Evolutionary conservation across 305 asterid species (phyloP).

Genomic region (Striga hermonthica): DNA sequence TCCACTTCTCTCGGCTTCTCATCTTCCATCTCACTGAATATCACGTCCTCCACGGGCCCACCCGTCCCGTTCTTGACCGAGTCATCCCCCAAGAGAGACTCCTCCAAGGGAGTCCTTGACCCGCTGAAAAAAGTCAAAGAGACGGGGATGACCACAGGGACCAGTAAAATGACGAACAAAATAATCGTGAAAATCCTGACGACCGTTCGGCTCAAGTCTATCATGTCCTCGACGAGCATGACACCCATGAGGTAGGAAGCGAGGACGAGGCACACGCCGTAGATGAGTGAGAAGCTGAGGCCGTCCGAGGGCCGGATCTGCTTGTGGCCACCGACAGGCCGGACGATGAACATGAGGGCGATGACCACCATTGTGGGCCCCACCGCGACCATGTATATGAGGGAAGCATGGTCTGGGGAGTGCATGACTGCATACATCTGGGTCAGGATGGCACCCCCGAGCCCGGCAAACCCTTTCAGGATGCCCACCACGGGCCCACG

Average conservation of each 20-base stretch:
- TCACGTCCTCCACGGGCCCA: conserved; percentile 39
- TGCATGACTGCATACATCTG: conserved; percentile 49
- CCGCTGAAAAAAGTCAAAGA: conserved; percentile 40
- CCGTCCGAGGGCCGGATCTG: conserved; percentile 55
- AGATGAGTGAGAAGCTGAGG: conserved; percentile 53
- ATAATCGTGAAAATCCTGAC: conserved; percentile 44
- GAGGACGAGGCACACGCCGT: conserved; percentile 53
- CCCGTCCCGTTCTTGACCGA: conserved; percentile 42
- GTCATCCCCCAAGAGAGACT: conserved; percentile 47
- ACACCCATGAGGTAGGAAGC: conserved; percentile 73
- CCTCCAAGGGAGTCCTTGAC: conserved; percentile 44
- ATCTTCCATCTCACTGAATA: conserved; percentile 77
- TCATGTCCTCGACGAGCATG: conserved; percentile 64
- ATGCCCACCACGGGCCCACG: conserved; percentile 56
- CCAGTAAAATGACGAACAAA: conserved; percentile 50
- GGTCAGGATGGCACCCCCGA: conserved; percentile 43
- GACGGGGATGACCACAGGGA: conserved; percentile 62
- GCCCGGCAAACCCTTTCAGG: conserved; percentile 79
- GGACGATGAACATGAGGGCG: conserved; percentile 65
- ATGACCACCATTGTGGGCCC: conserved; percentile 69
- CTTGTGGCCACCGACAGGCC: conserved; percentile 80
- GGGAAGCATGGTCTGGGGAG: conserved; percentile 63
- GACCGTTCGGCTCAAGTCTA: conserved; percentile 40
- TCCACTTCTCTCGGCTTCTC: conserved; percentile 68
- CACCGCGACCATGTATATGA: conserved; percentile 70